Percentiles rank a stretch among this genome's conserved stretches.
Conservation (phyloP, 306 rosid species). For the Argentina anserina region DNA sequence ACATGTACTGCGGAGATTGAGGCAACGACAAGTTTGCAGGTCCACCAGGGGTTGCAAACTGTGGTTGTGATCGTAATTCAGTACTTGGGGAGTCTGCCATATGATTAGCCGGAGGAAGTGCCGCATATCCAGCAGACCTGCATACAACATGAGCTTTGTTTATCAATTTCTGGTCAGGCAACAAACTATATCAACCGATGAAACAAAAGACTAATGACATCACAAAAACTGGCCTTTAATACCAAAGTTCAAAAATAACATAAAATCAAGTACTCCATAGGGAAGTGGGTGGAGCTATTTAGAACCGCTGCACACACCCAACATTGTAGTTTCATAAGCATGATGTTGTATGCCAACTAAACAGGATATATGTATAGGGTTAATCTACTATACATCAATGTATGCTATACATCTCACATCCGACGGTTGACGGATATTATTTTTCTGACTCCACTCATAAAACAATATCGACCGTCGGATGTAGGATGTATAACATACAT, state of each 20-base stretch:
- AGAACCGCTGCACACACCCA: background rate
- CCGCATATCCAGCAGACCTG: slow-evolving; percentile 65
- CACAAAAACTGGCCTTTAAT: background rate
- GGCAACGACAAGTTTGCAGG: slow-evolving; percentile 44
- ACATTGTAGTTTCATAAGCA: background rate
- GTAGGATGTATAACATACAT: too few relatives aligned
- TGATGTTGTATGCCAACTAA: background rate
- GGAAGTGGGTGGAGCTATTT: background rate
- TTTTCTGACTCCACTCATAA: too few relatives aligned
- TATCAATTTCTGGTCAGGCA: background rate
- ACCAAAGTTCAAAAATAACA: background rate
- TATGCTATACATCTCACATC: too few relatives aligned
- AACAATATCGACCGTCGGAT: too few relatives aligned
- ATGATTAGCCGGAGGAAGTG: slow-evolving; percentile 46
- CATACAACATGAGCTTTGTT: slow-evolving; percentile 9
- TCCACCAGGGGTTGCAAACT: slow-evolving; percentile 45
- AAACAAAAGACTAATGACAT: background rate
- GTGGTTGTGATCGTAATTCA: slow-evolving; percentile 35
- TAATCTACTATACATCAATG: too few relatives aligned
- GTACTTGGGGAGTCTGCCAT: slow-evolving; percentile 28
- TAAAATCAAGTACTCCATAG: background rate
- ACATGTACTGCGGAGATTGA: slow-evolving; percentile 37
- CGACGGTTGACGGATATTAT: too few relatives aligned
- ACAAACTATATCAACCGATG: background rate
- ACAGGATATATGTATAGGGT: background rate